phyloP scores from a whole-genome alignment of 257 asterid genomes.

The Mitragyna speciosa region DNA sequence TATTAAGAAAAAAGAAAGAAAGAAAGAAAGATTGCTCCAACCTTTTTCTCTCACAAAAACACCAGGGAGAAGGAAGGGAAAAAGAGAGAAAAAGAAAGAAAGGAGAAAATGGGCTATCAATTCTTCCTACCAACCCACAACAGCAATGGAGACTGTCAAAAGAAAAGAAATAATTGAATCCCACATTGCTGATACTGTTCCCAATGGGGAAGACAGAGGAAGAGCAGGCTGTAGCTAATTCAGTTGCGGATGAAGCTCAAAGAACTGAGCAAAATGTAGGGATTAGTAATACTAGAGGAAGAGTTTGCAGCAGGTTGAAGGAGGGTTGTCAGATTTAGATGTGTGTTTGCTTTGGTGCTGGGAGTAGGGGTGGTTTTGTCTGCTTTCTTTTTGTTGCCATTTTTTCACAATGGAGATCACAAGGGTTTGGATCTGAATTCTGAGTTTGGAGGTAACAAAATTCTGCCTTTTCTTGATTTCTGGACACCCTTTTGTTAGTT shows the following conservation, averaged over 20 bases:
- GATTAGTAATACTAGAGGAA: slow-evolving; percentile 9
- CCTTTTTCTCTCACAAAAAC: slow-evolving; percentile 17
- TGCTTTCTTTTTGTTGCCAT: slow-evolving; percentile 75
- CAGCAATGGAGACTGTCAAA: slow-evolving; percentile 46
- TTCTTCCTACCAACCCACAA: slow-evolving; percentile 37
- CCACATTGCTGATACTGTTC: slow-evolving; percentile 53
- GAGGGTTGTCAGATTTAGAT: slow-evolving; percentile 53
- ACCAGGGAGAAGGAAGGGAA: slow-evolving; percentile 9
- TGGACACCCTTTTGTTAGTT: slow-evolving; percentile 6
- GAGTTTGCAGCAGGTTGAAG: slow-evolving; percentile 34
- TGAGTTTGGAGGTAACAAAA: slow-evolving; percentile 34
- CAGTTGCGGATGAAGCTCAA: slow-evolving; percentile 54
- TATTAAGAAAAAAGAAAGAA: slow-evolving; percentile 21
- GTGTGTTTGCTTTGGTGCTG: slow-evolving; percentile 59
- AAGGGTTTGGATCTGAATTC: slow-evolving; percentile 77
- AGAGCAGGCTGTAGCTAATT: slow-evolving; percentile 36
- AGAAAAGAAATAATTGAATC: slow-evolving; percentile 25
- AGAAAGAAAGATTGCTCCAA: background rate
- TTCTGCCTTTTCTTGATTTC: background rate
- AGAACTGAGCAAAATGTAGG: slow-evolving; percentile 40
- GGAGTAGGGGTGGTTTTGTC: slow-evolving; percentile 66
- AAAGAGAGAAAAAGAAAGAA: slow-evolving; percentile 18
- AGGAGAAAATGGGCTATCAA: slow-evolving; percentile 20
- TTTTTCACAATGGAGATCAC: slow-evolving; percentile 50
- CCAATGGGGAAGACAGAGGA: slow-evolving; percentile 85